These are phyloP conservation scores for Paraphysoderma sedebokerense DNA, from an alignment of 371 early-diverging fungal genomes.

Conservation along the genomic window DNA sequence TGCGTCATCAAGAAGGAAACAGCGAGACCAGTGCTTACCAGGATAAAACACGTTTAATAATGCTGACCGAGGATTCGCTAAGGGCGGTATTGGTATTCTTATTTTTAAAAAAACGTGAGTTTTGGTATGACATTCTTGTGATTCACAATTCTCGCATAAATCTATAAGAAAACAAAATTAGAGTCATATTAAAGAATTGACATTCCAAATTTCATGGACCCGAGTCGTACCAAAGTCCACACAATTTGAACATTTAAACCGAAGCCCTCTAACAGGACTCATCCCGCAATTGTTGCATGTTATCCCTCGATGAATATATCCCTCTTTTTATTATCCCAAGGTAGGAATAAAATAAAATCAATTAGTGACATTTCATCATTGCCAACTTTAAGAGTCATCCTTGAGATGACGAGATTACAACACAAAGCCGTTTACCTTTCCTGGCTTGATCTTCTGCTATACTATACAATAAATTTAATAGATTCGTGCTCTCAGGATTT, in stretches of 20 bases:
- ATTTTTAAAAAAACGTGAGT: conserved; percentile 84
- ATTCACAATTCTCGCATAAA: conserved; percentile 83
- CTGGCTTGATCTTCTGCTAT: conserved; percentile 77
- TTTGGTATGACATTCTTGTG: conserved; percentile 46
- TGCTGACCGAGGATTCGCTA: conserved; percentile 68
- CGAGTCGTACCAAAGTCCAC: conserved; percentile 36
- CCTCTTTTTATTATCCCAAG: conserved; percentile 37
- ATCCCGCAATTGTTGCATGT: conserved; percentile 80
- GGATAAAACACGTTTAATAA: conserved; percentile 72
- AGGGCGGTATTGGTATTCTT: conserved; percentile 79
- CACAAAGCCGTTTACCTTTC: conserved; percentile 36
- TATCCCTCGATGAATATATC: conserved; percentile 69
- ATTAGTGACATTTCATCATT: no score
- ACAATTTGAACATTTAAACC: conserved; percentile 88
- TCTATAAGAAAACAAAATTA: no score
- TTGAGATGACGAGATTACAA: not conserved
- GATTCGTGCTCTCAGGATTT: conserved; percentile 17
- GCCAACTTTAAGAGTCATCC: not conserved
- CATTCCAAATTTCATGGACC: no score
- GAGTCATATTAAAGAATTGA: no score
- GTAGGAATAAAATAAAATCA: no score
- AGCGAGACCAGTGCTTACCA: conserved; percentile 13
- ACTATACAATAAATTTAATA: conserved; percentile 59
- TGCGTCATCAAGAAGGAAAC: conserved; percentile 6
- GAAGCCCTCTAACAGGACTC: conserved; percentile 71